A percentile compares a stretch with the other conserved stretches of the same genome.
Evolutionary conservation across 768 basidiomycete genomes (phyloP).

Genomic region (Cubamyces sp.): DNA sequence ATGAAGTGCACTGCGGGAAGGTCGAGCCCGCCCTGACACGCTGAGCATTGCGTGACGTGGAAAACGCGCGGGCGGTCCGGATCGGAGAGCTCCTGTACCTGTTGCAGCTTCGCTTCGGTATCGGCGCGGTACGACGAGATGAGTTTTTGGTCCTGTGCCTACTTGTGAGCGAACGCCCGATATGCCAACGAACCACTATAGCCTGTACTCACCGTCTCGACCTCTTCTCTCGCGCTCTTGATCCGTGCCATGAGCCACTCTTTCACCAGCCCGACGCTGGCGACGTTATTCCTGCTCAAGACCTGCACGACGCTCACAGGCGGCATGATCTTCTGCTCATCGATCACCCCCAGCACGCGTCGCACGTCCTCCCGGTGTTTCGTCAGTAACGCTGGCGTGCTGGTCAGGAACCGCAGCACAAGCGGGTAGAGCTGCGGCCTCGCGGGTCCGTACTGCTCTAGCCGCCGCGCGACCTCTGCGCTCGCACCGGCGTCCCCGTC

Average conservation of each 20-base stretch:
- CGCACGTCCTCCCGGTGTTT: constrained; percentile 74
- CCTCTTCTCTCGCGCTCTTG: constrained; percentile 70
- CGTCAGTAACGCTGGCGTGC: constrained; percentile 70
- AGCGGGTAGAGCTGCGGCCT: constrained; percentile 84
- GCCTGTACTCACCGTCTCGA: constrained; percentile 64
- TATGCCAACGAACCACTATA: neutral
- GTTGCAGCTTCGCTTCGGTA: constrained; percentile 76
- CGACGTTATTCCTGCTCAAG: constrained; percentile 84
- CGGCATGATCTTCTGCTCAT: constrained; percentile 81
- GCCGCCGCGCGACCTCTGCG: constrained; percentile 67
- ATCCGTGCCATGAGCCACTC: constrained; percentile 87
- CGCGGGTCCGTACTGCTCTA: constrained; percentile 71
- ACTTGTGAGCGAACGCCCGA: constrained; percentile 1
- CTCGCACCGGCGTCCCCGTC: constrained; percentile 43
- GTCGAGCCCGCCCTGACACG: constrained; percentile 88
- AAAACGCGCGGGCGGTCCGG: constrained; percentile 82
- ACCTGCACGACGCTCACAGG: constrained; percentile 91
- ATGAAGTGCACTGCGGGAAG: constrained; percentile 95
- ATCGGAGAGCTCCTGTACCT: constrained; percentile 82
- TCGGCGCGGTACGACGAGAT: constrained; percentile 89
- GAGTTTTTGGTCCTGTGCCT: constrained; percentile 76
- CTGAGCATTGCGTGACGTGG: constrained; percentile 92
- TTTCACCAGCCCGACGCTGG: constrained; percentile 90
- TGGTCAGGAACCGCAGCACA: constrained; percentile 88
- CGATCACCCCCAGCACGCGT: constrained; percentile 74